phyloP scores from a whole-genome alignment of 208 protist species.

The Acanthamoeba rhysodes region DNA sequence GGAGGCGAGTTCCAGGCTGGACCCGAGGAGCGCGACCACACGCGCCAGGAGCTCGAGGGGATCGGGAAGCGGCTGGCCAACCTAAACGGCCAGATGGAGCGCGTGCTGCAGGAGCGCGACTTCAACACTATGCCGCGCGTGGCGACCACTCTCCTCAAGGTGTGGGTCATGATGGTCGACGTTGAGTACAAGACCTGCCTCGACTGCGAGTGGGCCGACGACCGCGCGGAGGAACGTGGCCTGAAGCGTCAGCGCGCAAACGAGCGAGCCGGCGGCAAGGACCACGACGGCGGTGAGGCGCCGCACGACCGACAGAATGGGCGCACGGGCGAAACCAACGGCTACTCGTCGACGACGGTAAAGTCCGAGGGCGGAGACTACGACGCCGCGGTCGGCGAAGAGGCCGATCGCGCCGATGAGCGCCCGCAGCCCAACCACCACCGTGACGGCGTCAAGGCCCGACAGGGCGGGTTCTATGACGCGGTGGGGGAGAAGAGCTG shows the following conservation, averaged over 20 bases:
- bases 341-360: background rate
- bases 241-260: background rate
- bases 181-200: background rate
- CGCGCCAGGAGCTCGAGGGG: background rate
- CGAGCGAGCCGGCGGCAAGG: background rate
- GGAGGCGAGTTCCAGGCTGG: background rate
- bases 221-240: background rate
- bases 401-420: background rate
- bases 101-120: constrained; percentile 9
- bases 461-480: background rate
- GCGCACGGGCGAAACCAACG: background rate
- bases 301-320: background rate
- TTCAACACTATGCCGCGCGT: constrained; percentile 24
- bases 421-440: background rate
- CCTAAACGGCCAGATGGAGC: constrained; percentile 1
- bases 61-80: background rate
- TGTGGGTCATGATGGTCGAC: constrained; percentile 52
- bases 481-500: background rate
- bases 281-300: too few relatives aligned
- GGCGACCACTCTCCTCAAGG: background rate
- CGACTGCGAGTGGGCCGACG: background rate
- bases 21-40: background rate
- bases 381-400: background rate
- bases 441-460: background rate
- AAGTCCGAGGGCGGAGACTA: background rate